These are phyloP conservation scores for Diaporthe velutina DNA, from an alignment of 2,329 filamentous ascomycete species.

Conservation along the genomic window DNA sequence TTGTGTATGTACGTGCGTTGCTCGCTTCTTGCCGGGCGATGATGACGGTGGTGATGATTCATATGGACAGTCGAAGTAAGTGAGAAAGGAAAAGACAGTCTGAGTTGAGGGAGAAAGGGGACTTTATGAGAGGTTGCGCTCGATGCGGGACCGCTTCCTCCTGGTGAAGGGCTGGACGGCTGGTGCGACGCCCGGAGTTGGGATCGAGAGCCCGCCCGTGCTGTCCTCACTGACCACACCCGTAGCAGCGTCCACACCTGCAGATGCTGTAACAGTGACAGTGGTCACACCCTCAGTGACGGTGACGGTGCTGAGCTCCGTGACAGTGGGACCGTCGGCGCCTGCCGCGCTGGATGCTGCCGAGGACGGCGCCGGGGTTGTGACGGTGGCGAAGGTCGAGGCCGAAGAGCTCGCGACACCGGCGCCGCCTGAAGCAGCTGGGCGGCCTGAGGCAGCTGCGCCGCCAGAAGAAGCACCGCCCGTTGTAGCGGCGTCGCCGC, in stretches of 20 bases:
- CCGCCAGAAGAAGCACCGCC: neutral
- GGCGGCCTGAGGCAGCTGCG: conserved; percentile 9
- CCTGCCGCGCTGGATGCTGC: neutral
- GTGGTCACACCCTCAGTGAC: conserved; percentile 35
- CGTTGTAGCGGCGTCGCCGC: neutral
- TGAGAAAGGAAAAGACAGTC: neutral
- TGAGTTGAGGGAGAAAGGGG: neutral
- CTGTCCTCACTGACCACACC: conserved; percentile 22
- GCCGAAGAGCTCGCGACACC: conserved; percentile 1
- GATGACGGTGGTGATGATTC: conserved; percentile 15
- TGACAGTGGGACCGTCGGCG: conserved; percentile 21
- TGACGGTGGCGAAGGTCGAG: conserved; percentile 38
- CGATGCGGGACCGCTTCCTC: conserved; percentile 37
- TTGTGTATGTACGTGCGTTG: neutral
- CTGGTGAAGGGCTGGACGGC: conserved; percentile 34
- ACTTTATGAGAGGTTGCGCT: conserved; percentile 22
- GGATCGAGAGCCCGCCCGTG: conserved; percentile 27
- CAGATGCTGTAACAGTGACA: conserved; percentile 35
- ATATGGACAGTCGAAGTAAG: conserved; percentile 24
- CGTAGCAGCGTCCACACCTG: neutral
- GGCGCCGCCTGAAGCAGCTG: neutral
- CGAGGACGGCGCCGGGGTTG: conserved; percentile 17
- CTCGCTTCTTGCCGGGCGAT: neutral
- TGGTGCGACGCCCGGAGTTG: conserved; percentile 34
- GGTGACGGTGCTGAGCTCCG: conserved; percentile 36